Base-by-base conservation (phyloP, 2,329 filamentous ascomycete genomes). In the Colletotrichum eleusines region DNA sequence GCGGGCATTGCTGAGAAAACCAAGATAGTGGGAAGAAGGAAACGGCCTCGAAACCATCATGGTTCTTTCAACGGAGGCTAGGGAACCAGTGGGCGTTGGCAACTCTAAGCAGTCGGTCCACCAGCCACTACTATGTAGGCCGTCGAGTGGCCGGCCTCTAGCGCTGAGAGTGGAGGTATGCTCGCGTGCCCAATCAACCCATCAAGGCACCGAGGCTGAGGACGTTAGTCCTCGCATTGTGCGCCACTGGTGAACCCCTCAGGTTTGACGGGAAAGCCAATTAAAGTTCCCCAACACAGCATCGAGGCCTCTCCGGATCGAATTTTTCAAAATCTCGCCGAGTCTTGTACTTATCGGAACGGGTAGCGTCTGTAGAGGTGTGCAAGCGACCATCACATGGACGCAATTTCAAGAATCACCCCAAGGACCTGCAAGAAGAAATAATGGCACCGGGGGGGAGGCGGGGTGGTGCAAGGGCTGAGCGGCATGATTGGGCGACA, bases 151-250 rank as follows among this genome's bases (percentile, higher is more conserved):
- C 42, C 20, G 68, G 50, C 63, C 67, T 62, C 63, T 71, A 67
- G 67, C 55, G 67, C 51, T 46, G n/a, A 42, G 28, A 44, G 12
- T 11, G 28, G 62, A 50, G 57, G 50, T 23, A 57, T 58, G 35
- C 57, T 38, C 40, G 33, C 33, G 31, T 67, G 51, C 35, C 68
- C 68, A 71, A 67, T 63, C 48, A 67, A 62, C 44, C n/a, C 33
- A 67, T 38, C 48, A 33, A 48, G 33, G 42, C 50, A 33, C 35
- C 31, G 51, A 63, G 51, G 68, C 63, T 58, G 68, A 33, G 16
- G 57, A 42, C 31, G 33, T 50, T 67, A 33, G 33, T 50, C 26
- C 33, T 62, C 20, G 42, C 40, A 28, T 38, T 35, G 35, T 42
- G 26, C 40, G 63, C 63, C 63, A 66, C 67, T 55, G 67, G 26